Conservation (phyloP, 2,329 filamentous ascomycete genomes). For the Exophiala sp. region DNA sequence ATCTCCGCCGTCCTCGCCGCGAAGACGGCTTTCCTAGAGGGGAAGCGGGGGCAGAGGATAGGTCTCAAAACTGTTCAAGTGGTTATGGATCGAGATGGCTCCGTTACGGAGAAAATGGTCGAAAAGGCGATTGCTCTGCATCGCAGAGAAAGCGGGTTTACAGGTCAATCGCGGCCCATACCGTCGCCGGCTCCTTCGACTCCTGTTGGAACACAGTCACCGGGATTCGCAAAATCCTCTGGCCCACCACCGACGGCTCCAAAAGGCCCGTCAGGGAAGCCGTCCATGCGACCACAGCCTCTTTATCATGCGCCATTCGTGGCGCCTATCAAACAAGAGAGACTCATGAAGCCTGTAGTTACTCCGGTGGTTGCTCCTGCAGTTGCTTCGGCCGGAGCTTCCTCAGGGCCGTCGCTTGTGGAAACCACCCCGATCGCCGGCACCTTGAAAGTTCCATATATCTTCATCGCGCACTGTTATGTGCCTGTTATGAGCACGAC, state of each 20-base stretch:
- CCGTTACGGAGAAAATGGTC: constrained; percentile 71
- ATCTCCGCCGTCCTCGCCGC: constrained; percentile 73
- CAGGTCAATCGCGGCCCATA: constrained; percentile 30
- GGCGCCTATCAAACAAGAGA: constrained; percentile 19
- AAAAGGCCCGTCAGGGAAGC: constrained; percentile 67
- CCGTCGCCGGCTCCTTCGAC: constrained; percentile 22
- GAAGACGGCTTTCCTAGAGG: constrained; percentile 65
- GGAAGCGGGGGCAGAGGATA: constrained; percentile 72
- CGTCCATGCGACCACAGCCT: constrained; percentile 34
- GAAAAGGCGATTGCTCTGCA: constrained; percentile 66
- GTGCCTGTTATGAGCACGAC: constrained; percentile 84
- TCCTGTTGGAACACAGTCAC: constrained; percentile 30
- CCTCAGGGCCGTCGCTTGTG: constrained; percentile 47
- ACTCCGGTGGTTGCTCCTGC: background rate
- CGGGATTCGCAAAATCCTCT: constrained; percentile 43
- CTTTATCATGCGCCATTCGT: constrained; percentile 31
- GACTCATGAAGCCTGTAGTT: constrained; percentile 1
- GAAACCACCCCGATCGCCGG: constrained; percentile 62
- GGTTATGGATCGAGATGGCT: constrained; percentile 82
- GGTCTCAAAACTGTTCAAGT: constrained; percentile 72
- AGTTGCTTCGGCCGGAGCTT: background rate
- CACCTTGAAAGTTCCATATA: constrained; percentile 73
- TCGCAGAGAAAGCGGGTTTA: constrained; percentile 46
- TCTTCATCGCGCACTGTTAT: constrained; percentile 79
- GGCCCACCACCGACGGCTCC: constrained; percentile 78